These are phyloP conservation scores for Arthonia radiata DNA, from an alignment of 495 filamentous ascomycete genomes.

Conservation along the genomic window DNA sequence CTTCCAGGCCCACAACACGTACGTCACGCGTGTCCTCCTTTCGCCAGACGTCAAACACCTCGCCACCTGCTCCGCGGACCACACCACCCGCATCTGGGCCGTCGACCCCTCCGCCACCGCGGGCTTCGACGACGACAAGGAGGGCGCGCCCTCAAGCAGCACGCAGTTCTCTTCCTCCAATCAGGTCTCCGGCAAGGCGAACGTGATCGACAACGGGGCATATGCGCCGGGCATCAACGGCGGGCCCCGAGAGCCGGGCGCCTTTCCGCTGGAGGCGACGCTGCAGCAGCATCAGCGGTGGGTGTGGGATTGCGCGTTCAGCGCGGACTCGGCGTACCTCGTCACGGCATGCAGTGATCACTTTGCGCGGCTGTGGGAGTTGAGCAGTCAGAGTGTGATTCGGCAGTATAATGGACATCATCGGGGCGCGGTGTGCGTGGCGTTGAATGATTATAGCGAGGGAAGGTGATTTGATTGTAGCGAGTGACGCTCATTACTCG, in stretches of 20 bases:
- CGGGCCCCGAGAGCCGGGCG: slow-evolving; percentile 19
- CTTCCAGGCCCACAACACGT: slow-evolving; percentile 78
- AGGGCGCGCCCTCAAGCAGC: slow-evolving; percentile 2
- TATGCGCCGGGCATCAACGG: slow-evolving; percentile 3
- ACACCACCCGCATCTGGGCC: slow-evolving; percentile 94
- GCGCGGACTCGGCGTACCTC: slow-evolving; percentile 82
- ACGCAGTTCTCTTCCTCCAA: slow-evolving; percentile 8
- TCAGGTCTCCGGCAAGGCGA: slow-evolving; percentile 7
- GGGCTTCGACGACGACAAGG: neutral
- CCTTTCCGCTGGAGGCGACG: slow-evolving; percentile 64
- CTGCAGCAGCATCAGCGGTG: slow-evolving; percentile 87
- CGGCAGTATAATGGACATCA: slow-evolving; percentile 97
- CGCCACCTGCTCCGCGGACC: slow-evolving; percentile 90
- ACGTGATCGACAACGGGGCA: slow-evolving; percentile 7
- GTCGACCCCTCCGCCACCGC: slow-evolving; percentile 25
- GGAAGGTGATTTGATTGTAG: too few relatives aligned
- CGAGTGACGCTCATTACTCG: too few relatives aligned
- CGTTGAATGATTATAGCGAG: slow-evolving; percentile 91
- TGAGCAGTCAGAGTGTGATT: slow-evolving; percentile 64
- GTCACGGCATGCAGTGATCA: slow-evolving; percentile 97
- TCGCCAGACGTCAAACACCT: slow-evolving; percentile 94
- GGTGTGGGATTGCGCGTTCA: slow-evolving; percentile 99
- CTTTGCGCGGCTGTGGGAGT: slow-evolving; percentile 91
- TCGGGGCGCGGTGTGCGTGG: slow-evolving; percentile 83
- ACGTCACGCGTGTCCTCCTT: slow-evolving; percentile 84